Percentiles rank a stretch among this genome's conserved stretches.
Evolutionary conservation across 768 basidiomycete species (phyloP).

Genomic region (Lactarius pseudohatsudake): DNA sequence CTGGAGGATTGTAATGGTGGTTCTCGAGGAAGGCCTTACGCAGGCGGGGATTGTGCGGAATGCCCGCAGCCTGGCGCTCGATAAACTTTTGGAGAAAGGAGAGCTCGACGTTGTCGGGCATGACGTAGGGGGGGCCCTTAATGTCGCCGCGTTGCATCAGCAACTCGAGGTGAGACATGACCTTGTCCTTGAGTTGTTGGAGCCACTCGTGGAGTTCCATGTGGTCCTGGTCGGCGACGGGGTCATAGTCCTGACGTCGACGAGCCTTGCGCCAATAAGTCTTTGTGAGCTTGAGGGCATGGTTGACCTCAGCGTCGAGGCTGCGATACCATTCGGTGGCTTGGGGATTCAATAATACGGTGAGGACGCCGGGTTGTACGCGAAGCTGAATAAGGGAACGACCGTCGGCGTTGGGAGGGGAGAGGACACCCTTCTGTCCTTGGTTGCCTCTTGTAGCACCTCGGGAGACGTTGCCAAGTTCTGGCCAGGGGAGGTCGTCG

Average conservation of each 20-base stretch:
- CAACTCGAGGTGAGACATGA: slow-evolving; percentile 83
- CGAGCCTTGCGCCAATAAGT: slow-evolving; percentile 76
- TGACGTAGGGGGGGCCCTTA: slow-evolving; percentile 76
- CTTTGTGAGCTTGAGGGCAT: slow-evolving; percentile 80
- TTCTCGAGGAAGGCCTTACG: slow-evolving; percentile 38
- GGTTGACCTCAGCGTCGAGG: slow-evolving; percentile 76
- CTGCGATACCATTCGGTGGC: slow-evolving; percentile 81
- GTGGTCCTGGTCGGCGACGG: slow-evolving; percentile 82
- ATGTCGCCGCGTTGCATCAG: slow-evolving; percentile 89
- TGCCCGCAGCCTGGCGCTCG: slow-evolving; percentile 71
- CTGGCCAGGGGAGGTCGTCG: slow-evolving; percentile 86
- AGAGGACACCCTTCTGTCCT: slow-evolving; percentile 79
- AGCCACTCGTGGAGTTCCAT: slow-evolving; percentile 90
- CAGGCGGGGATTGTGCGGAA: slow-evolving; percentile 78
- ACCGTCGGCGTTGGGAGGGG: slow-evolving; percentile 70
- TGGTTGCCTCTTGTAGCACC: slow-evolving; percentile 84
- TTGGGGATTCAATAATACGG: slow-evolving; percentile 69
- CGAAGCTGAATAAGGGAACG: slow-evolving; percentile 75
- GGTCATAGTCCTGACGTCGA: slow-evolving; percentile 84
- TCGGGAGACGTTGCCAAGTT: slow-evolving; percentile 80
- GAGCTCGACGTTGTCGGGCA: slow-evolving; percentile 78
- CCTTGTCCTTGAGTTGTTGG: slow-evolving; percentile 85
- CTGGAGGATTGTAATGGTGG: slow-evolving; percentile 10
- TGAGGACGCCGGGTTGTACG: slow-evolving; percentile 80
- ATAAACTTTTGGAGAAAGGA: slow-evolving; percentile 80